Percentiles rank a stretch among this genome's conserved stretches.
Evolutionary conservation across 2,329 filamentous ascomycete species (phyloP).

Genomic region (Aureobasidium vineae): DNA sequence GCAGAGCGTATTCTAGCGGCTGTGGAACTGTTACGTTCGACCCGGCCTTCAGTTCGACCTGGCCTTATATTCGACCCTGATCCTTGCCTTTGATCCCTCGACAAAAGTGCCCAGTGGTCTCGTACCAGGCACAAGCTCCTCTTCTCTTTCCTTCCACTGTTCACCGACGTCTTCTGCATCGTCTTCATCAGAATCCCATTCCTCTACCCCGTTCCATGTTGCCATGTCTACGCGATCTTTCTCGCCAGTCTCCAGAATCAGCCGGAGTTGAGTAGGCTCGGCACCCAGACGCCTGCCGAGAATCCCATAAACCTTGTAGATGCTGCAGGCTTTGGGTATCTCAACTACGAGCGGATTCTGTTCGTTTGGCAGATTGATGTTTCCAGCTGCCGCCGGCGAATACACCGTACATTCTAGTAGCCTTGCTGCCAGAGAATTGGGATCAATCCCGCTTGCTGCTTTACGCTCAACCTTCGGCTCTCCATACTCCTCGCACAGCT

Average conservation of each 20-base stretch:
- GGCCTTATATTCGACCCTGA: conserved; percentile 63
- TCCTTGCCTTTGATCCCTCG: conserved; percentile 66
- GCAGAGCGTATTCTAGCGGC: background rate
- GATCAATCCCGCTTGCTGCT: conserved; percentile 53
- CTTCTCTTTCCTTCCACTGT: conserved; percentile 72
- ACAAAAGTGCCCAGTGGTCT: conserved; percentile 80
- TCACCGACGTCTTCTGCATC: conserved; percentile 35
- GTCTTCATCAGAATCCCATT: conserved; percentile 46
- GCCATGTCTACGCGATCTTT: conserved; percentile 71
- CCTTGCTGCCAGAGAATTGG: conserved; percentile 77
- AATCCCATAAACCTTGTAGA: conserved; percentile 78
- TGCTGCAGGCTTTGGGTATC: conserved; percentile 72
- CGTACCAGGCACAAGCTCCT: conserved; percentile 75
- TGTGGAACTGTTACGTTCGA: background rate
- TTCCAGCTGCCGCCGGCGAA: conserved; percentile 41
- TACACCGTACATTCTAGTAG: conserved; percentile 63
- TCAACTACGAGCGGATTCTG: conserved; percentile 40
- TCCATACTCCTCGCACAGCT: conserved; percentile 74
- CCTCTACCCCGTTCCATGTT: conserved; percentile 47
- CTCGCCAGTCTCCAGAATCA: conserved; percentile 89
- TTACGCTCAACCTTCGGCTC: conserved; percentile 61
- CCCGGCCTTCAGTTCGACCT: conserved; percentile 24
- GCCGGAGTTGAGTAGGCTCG: conserved; percentile 60
- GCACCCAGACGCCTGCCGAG: conserved; percentile 68
- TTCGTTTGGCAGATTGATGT: conserved; percentile 31